Conservation (phyloP, 1,284 basidiomycete genomes). For the Sporisorium reilianum region DNA sequence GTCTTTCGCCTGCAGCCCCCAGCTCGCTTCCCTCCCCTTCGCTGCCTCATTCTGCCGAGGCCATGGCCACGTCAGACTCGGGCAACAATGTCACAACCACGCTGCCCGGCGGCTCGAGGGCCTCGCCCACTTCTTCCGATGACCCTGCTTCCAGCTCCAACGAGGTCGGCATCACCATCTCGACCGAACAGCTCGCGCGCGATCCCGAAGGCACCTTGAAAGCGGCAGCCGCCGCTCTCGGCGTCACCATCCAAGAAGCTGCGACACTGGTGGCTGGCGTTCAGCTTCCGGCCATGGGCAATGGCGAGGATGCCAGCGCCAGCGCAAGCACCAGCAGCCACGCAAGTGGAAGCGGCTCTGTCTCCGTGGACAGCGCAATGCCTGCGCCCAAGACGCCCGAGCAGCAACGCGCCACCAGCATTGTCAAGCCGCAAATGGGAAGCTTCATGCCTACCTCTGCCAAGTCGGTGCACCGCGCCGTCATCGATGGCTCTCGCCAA, state of each 20-base stretch:
- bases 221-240: slow-evolving; percentile 50
- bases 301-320: background rate
- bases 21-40: slow-evolving; percentile 48
- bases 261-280: slow-evolving; percentile 50
- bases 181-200: slow-evolving; percentile 52
- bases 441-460: slow-evolving; percentile 63
- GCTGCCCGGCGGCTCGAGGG: slow-evolving; percentile 23
- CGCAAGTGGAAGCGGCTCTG: slow-evolving; percentile 20
- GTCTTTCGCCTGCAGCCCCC: slow-evolving; percentile 52
- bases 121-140: slow-evolving; percentile 32
- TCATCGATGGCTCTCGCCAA: slow-evolving; percentile 65
- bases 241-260: slow-evolving; percentile 47
- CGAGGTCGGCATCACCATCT: slow-evolving; percentile 56
- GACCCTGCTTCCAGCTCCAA: slow-evolving; percentile 32
- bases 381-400: slow-evolving; percentile 43
- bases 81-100: slow-evolving; percentile 21
- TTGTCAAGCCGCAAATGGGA: slow-evolving; percentile 61
- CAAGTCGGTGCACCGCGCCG: slow-evolving; percentile 66
- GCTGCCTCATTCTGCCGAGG: slow-evolving; percentile 18
- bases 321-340: slow-evolving; percentile 12
- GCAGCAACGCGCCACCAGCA: slow-evolving; percentile 29
- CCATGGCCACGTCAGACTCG: slow-evolving; percentile 15
- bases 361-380: slow-evolving; percentile 16
- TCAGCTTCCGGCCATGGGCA: slow-evolving; percentile 22
- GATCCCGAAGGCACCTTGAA: slow-evolving; percentile 54